Percentiles rank a stretch among this genome's conserved stretches.
These are phyloP conservation scores for Capronia americana DNA, from an alignment of 2,329 filamentous ascomycete genomes.

Conservation along the genomic window DNA sequence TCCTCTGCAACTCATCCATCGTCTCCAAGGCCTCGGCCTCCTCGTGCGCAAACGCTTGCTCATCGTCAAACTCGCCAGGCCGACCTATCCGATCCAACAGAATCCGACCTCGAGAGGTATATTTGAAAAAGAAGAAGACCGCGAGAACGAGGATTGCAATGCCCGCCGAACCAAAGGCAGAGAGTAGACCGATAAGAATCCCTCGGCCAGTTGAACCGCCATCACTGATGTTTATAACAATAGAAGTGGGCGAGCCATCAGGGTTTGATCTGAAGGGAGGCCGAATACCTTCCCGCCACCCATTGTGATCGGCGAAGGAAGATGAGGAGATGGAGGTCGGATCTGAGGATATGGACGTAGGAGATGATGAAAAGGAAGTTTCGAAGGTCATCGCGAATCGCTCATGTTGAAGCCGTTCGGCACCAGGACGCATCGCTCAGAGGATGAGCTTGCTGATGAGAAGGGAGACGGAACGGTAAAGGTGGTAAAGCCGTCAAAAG, in stretches of 20 bases:
- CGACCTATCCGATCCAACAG: conserved; percentile 90
- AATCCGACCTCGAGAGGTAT: conserved; percentile 85
- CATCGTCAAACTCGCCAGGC: conserved; percentile 96
- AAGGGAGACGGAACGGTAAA: conserved; percentile 8
- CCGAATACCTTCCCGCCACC: conserved; percentile 23
- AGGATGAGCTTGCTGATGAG: conserved; percentile 17
- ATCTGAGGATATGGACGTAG: conserved; percentile 26
- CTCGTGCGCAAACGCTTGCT: conserved; percentile 90
- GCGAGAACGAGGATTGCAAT: conserved; percentile 80
- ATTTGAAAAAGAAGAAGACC: conserved; percentile 91
- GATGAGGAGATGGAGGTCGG: conserved; percentile 27
- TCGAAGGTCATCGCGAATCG: conserved; percentile 35
- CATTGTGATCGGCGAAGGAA: conserved; percentile 23
- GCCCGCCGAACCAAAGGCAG: conserved; percentile 88
- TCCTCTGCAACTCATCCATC: conserved; percentile 91
- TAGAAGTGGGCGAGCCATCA: conserved; percentile 37
- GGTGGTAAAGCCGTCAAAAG: conserved; percentile 16
- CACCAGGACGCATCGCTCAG: conserved; percentile 36
- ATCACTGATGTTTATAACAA: conserved; percentile 47
- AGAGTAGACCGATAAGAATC: conserved; percentile 92
- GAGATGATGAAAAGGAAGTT: conserved; percentile 29
- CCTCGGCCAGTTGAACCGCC: conserved; percentile 70
- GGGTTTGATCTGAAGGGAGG: conserved; percentile 23
- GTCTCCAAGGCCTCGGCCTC: conserved; percentile 92
- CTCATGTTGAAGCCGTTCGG: conserved; percentile 35